Conservation (phyloP, 176 grass and related monocot genomes). For the Sorghum bicolor region Sorghum_bicolor_NCBIv3 NC_012879.2:53443501-53444000, state of each 20-base stretch:
- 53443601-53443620: neutral
- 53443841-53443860: neutral
- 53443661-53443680: neutral
- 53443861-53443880: neutral
- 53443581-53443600: too few species aligned
- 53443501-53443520: too few species aligned
- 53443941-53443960: neutral
- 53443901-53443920: neutral
- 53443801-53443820: neutral
- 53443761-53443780: neutral
- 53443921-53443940: conserved; percentile 27
- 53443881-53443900: neutral
- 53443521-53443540: too few species aligned
- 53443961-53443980: neutral
- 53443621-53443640: conserved; percentile 13
- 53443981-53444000: neutral
- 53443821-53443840: neutral
- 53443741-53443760: neutral
- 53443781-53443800: neutral
- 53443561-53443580: too few species aligned
- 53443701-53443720: conserved; percentile 9
- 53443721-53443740: neutral
- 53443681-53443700: neutral
- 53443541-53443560: neutral
- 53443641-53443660: neutral